Base-by-base conservation (phyloP, 2,329 filamentous ascomycete genomes). In the Pseudofabraea citricarpa region DNA sequence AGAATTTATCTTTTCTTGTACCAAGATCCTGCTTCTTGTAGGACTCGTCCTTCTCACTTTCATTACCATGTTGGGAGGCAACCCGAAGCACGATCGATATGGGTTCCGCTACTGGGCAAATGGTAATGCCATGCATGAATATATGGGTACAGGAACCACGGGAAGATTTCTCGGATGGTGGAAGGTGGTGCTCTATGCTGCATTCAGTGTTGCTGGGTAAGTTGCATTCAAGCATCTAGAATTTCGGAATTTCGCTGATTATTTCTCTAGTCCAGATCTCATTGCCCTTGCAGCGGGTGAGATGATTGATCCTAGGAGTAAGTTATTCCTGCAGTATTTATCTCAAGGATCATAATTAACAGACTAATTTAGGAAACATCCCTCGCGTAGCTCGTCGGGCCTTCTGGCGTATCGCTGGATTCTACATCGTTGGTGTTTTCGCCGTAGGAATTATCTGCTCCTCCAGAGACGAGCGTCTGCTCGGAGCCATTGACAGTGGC, bases 41-140 rank as follows among this genome's bases (percentile, higher is more conserved):
- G 75, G 75, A 13, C 68, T 81, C 36, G 71, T 80, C 57, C 70
- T 79, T 40, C 60, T 78, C 4, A 70, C 71, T 42, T 59, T 79
- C 41, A 70, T 80, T 55, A 68, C 80, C 46, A 86, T 61, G 64
- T 73, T 78, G 60, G 72, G 75, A 27, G 77, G 76, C 41, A 74
- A 68, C 1, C 76, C 76, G 5, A 65, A 65, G 41, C 70, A 74
- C 44, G 62, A 73, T 15, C 64, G 67, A 2, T 58, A 75, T 6
- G 74, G 74, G n/a, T 74, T 74, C 55, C 55, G 59, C 20, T 71
- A 72, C 50, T 75, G 71, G 71, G 69, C 27, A 84, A 83, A 64
- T 87, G 83, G 84, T 73, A 68, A 38, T 61, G 79, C 32, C 81
- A 83, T 0, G 82, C 80, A 3, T 77, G 75, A 82, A 53, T 77